Base-by-base conservation (phyloP, 805 yeast species). In the Saccharomycopsis capsularis region DNA sequence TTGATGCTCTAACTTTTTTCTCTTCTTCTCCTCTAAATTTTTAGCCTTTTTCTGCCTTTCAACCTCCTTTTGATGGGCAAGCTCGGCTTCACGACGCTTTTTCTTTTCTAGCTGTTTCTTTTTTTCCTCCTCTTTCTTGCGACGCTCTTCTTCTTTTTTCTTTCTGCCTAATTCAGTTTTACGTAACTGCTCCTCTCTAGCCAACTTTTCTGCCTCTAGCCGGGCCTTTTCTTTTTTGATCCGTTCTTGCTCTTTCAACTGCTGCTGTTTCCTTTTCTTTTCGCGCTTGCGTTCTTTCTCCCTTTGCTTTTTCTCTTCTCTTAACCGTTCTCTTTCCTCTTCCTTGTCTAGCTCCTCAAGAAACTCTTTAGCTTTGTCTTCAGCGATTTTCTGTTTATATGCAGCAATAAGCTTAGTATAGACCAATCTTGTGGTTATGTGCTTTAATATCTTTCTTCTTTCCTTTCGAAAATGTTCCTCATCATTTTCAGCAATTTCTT, bases 401-500 rank as follows among this genome's bases (percentile, higher is more conserved):
- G 53, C 51, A n/a, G 46, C 48, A 1, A 50, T 15, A 7, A 50
- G 23, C 6, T 42, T 37, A 18, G 41, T 45, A 21, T 47, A 48
- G 9, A 50, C 40, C 2, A 48, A 21, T 18, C 44, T 34, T n/a
- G 48, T 44, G 23, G 74, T 40, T 13, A 46, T 27, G 5, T 22
- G 29, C 19, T 40, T 19, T 7, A 50, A 37, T 9, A 46, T 16
- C 21, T 38, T 35, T 15, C 39, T 21, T 3, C 43, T 46, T 29
- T 52, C 45, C 23, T 45, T 75, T 57, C 68, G 74, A 16, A 70
- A 70, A 21, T 50, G 55, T 11, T 44, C 57, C 23, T 48, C 52
- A 23, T 44, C 53, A 27, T 34, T 69, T 25, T 75, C 63, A 57
- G 68, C 69, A 59, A 73, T 74, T 48, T 73, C 74, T 34, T 74